Conservation (phyloP, 768 basidiomycete genomes). For the Flagelloscypha sp. region DNA sequence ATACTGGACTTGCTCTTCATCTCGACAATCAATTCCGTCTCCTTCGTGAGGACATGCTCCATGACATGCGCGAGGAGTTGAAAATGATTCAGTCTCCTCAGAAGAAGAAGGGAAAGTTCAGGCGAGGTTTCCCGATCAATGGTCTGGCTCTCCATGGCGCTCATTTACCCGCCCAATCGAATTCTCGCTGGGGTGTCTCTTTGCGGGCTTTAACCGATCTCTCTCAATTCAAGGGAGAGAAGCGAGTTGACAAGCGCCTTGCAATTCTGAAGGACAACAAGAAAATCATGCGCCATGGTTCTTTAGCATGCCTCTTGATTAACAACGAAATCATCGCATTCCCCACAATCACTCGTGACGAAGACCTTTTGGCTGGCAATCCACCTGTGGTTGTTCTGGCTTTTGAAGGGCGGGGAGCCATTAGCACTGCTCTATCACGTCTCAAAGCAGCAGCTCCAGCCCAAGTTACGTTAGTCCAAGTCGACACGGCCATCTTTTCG, state of each 20-base stretch:
- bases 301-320: conserved; percentile 42
- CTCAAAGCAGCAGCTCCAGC: conserved; percentile 28
- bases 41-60: conserved; percentile 54
- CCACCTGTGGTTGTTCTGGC: conserved; percentile 48
- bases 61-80: conserved; percentile 50
- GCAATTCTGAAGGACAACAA: conserved; percentile 28
- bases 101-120: conserved; percentile 27
- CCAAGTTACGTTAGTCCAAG: conserved; percentile 41
- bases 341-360: conserved; percentile 45
- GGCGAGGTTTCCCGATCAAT: conserved; percentile 28
- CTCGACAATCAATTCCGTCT: conserved; percentile 64
- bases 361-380: conserved; percentile 37
- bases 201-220: conserved; percentile 30
- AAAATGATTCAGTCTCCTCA: conserved; percentile 29
- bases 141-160: conserved; percentile 24
- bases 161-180: too few species aligned
- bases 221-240: conserved; percentile 26
- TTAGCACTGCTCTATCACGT: conserved; percentile 28
- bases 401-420: conserved; percentile 35
- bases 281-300: conserved; percentile 44
- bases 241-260: conserved; percentile 25
- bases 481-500: conserved; percentile 54
- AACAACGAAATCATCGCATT: conserved; percentile 44
- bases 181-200: conserved; percentile 38
- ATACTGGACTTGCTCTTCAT: conserved; percentile 34